Evolutionary conservation across 192 early-diverging fungal species (phyloP).

Genomic region (Backusella macrospora): DNA sequence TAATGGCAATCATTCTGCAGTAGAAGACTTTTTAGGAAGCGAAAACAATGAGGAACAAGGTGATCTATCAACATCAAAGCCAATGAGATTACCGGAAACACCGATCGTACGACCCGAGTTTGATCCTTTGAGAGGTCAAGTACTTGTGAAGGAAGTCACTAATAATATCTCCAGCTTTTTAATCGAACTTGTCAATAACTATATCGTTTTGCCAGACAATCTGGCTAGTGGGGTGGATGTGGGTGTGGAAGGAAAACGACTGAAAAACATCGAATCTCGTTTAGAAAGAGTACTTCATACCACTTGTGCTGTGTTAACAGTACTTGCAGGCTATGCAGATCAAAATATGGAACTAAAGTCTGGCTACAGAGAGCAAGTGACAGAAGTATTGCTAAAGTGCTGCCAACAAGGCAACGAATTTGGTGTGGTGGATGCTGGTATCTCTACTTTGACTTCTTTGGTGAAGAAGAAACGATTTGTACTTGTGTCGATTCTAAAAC

Average conservation of each 20-base stretch:
- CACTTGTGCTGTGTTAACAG: slow-evolving; percentile 2
- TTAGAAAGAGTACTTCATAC: slow-evolving; percentile 14
- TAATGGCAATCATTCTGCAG: not conserved
- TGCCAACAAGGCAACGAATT: slow-evolving; percentile 44
- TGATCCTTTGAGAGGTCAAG: slow-evolving; percentile 24
- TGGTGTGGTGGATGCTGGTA: slow-evolving; percentile 50
- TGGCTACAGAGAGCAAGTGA: not conserved
- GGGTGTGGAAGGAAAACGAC: slow-evolving; percentile 21
- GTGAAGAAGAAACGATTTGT: slow-evolving; percentile 44
- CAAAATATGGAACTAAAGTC: not conserved
- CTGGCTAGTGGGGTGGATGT: slow-evolving; percentile 23
- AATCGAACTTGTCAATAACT: slow-evolving; percentile 14
- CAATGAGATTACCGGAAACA: not conserved
- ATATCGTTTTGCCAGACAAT: slow-evolving; percentile 19
- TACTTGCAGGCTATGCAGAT: not conserved
- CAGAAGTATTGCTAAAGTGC: slow-evolving; percentile 33
- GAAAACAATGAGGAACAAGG: slow-evolving; percentile 20
- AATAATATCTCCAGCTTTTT: slow-evolving; percentile 22
- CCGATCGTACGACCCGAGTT: not conserved
- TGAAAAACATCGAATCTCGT: slow-evolving; percentile 19
- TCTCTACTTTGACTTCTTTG: slow-evolving; percentile 48
- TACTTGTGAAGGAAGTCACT: slow-evolving; percentile 26
- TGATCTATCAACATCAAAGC: slow-evolving; percentile 18
- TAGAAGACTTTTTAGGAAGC: not conserved
- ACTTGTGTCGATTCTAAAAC: slow-evolving; percentile 33